These are phyloP conservation scores for Spironucleus salmonicida DNA, from an alignment of 208 protist species.

Conservation along the genomic window DNA sequence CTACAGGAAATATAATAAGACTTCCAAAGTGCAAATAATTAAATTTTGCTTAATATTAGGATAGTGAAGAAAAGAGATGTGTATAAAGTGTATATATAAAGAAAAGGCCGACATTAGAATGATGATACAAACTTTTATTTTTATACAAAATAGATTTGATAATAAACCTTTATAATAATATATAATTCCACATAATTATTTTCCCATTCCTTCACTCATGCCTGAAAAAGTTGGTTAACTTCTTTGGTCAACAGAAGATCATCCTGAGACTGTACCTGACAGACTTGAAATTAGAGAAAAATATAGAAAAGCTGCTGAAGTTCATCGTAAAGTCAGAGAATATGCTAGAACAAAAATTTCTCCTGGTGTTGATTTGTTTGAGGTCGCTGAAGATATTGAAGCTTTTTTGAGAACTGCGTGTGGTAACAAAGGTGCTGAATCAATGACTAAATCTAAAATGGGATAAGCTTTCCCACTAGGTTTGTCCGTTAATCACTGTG, in stretches of 20 bases:
- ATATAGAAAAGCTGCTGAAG: constrained; percentile 29
- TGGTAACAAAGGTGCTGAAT: neutral
- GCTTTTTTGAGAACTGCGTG: neutral
- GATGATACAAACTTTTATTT: too few relatives aligned
- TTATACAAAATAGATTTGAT: too few relatives aligned
- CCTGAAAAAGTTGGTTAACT: neutral
- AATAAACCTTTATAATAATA: too few relatives aligned
- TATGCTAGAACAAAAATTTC: constrained; percentile 22
- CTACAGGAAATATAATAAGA: too few relatives aligned
- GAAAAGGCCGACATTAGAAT: too few relatives aligned
- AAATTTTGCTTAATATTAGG: too few relatives aligned
- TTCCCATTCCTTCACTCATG: too few relatives aligned
- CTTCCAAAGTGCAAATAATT: too few relatives aligned
- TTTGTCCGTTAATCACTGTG: constrained; percentile 78
- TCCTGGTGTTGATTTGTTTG: constrained; percentile 24
- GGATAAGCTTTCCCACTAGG: constrained; percentile 48
- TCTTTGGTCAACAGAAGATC: neutral
- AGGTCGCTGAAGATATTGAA: constrained; percentile 27
- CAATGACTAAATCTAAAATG: neutral
- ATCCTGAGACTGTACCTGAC: neutral
- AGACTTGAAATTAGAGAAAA: neutral
- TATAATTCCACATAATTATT: too few relatives aligned
- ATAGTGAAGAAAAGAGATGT: too few relatives aligned
- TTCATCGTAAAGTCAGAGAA: constrained; percentile 31
- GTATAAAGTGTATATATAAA: too few relatives aligned